Evolutionary conservation across 306 rosid genomes (phyloP).

Genomic region (Canavalia ensiformis): DNA sequence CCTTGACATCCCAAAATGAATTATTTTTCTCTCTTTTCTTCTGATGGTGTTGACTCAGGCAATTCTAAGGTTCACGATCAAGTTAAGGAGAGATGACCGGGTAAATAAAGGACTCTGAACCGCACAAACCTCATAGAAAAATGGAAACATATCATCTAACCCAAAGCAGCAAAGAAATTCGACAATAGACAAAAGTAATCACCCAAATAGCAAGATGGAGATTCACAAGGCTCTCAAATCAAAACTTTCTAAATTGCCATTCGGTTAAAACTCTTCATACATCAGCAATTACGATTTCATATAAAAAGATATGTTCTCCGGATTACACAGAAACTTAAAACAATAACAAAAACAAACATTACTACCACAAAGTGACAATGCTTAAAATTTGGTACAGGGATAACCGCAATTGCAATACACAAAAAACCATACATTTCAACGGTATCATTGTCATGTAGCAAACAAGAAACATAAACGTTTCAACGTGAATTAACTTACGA

Average conservation of each 20-base stretch:
- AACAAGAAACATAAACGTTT: conserved; percentile 8
- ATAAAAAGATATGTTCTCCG: background rate
- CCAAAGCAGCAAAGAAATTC: background rate
- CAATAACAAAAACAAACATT: background rate
- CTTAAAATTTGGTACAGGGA: background rate
- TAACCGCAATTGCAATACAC: background rate
- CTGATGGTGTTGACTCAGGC: too few species aligned
- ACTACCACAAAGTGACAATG: conserved; percentile 26
- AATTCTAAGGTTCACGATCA: background rate
- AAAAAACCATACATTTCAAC: conserved; percentile 25
- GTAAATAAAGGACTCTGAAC: background rate
- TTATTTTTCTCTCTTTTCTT: background rate
- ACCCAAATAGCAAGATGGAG: background rate
- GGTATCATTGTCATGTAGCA: background rate
- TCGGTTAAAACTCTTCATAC: conserved; percentile 1
- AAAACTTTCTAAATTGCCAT: background rate
- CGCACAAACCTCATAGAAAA: conserved; percentile 7
- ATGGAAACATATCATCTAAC: conserved; percentile 11
- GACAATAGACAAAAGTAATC: background rate
- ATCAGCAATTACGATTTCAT: background rate
- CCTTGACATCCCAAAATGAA: background rate
- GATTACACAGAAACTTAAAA: background rate
- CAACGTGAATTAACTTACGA: conserved; percentile 58
- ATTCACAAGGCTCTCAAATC: background rate
- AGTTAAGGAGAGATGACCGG: background rate